Evolutionary conservation across 1,284 basidiomycete species (phyloP).

Genomic region (Peniophora sp.): DNA sequence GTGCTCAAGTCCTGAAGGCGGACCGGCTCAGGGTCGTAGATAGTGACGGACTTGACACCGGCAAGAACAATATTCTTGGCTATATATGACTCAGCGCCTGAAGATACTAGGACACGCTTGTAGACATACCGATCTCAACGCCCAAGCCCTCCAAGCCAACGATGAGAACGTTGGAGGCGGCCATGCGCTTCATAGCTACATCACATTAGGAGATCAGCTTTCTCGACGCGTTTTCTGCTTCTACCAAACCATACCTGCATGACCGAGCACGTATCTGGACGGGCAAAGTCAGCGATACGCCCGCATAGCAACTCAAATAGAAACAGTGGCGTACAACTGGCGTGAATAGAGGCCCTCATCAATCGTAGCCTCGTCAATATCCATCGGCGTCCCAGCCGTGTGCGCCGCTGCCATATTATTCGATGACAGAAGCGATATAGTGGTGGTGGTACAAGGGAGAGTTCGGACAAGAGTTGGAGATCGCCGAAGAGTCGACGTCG

Average conservation of each 20-base stretch:
- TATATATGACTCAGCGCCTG: slow-evolving; percentile 23
- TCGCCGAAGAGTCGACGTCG: background rate
- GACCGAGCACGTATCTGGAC: slow-evolving; percentile 86
- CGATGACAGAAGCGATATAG: background rate
- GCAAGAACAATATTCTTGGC: slow-evolving; percentile 96
- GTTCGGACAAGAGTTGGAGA: background rate
- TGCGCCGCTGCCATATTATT: slow-evolving; percentile 39
- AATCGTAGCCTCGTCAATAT: slow-evolving; percentile 76
- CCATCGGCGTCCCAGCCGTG: slow-evolving; percentile 57
- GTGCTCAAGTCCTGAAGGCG: slow-evolving; percentile 86
- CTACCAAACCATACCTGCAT: slow-evolving; percentile 62
- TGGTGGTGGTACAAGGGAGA: background rate
- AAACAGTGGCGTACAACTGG: slow-evolving; percentile 68
- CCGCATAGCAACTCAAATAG: slow-evolving; percentile 1
- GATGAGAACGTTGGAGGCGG: slow-evolving; percentile 90
- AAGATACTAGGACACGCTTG: slow-evolving; percentile 1
- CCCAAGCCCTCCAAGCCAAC: slow-evolving; percentile 92
- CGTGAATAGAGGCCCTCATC: slow-evolving; percentile 94
- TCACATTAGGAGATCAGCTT: slow-evolving; percentile 4
- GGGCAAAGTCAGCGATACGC: slow-evolving; percentile 16
- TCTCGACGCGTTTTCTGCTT: background rate
- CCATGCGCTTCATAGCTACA: slow-evolving; percentile 98
- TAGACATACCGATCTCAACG: slow-evolving; percentile 81
- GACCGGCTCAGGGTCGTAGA: slow-evolving; percentile 91
- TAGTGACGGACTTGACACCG: slow-evolving; percentile 95